Evolutionary conservation across 345 rosid genomes (phyloP).

Genomic region (Ricinus communis): DNA sequence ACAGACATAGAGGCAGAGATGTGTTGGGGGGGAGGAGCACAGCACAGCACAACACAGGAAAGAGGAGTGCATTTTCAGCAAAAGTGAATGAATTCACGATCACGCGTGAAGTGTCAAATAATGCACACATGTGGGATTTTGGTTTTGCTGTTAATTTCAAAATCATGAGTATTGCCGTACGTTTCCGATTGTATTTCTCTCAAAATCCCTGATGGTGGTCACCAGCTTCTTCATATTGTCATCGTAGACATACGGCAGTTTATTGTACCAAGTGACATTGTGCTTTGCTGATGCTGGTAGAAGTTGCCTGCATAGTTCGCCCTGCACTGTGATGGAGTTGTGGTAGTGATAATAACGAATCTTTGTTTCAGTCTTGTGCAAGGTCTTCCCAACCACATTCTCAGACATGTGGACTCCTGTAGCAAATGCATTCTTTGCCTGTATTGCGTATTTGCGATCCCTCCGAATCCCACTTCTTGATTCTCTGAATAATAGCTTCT

Average conservation of each 20-base stretch:
- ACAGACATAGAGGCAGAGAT: not conserved
- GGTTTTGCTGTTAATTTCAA: no score
- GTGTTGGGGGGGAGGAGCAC: not conserved
- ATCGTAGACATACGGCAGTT: constrained; percentile 68
- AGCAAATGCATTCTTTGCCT: constrained; percentile 75
- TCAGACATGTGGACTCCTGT: constrained; percentile 96
- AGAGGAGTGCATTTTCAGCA: constrained; percentile 31
- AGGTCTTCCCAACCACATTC: constrained; percentile 67
- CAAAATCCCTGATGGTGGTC: constrained; percentile 57
- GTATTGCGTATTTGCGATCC: constrained; percentile 84
- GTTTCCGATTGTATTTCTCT: constrained; percentile 45
- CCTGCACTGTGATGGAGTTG: constrained; percentile 55
- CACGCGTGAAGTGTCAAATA: not conserved
- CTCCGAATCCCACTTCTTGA: constrained; percentile 66
- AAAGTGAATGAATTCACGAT: constrained; percentile 2
- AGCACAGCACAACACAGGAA: not conserved
- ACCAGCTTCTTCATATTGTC: constrained; percentile 69
- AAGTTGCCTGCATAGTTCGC: constrained; percentile 64
- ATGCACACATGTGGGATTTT: constrained; percentile 6
- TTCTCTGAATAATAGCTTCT: constrained; percentile 76
- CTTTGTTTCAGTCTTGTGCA: constrained; percentile 73
- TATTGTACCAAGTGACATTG: constrained; percentile 47
- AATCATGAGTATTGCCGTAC: not conserved
- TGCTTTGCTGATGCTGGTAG: constrained; percentile 53
- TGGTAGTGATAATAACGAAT: constrained; percentile 85